Conservation (phyloP, 352 stramenopile genomes). For the Phytophthora nicotianae region DNA sequence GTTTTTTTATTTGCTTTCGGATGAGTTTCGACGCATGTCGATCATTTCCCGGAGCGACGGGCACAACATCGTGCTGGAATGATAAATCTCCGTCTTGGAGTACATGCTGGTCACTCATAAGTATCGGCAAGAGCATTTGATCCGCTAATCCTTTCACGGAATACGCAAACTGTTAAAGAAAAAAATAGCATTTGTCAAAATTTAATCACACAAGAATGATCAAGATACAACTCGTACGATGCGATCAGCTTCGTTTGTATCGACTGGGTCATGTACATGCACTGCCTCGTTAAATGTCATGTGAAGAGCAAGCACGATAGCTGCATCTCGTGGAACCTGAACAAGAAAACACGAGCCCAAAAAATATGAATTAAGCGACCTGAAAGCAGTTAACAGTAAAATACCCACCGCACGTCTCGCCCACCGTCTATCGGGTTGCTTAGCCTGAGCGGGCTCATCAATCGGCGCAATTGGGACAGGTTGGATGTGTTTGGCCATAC, state of each 20-base stretch:
- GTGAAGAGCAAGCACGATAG: slow-evolving; percentile 13
- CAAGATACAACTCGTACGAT: slow-evolving; percentile 14
- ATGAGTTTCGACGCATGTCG: slow-evolving; percentile 31
- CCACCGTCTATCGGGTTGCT: slow-evolving; percentile 6
- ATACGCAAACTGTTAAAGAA: slow-evolving; percentile 17
- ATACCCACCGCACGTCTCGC: slow-evolving; percentile 14
- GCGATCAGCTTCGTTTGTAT: slow-evolving; percentile 19
- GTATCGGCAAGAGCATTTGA: slow-evolving; percentile 29
- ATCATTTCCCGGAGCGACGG: slow-evolving; percentile 17
- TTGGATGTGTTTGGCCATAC: slow-evolving; percentile 18
- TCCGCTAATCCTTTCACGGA: slow-evolving; percentile 25
- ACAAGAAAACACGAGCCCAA: too few relatives aligned
- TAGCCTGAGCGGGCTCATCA: slow-evolving; percentile 7
- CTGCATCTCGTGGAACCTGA: slow-evolving; percentile 21
- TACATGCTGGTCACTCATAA: slow-evolving; percentile 14
- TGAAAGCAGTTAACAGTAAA: background rate
- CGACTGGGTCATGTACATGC: slow-evolving; percentile 27
- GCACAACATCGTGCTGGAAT: slow-evolving; percentile 25
- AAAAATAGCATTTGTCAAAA: too few relatives aligned
- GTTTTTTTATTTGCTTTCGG: slow-evolving; percentile 29
- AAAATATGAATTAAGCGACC: background rate
- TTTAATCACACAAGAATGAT: background rate
- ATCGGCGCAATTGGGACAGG: background rate
- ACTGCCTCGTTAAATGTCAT: slow-evolving; percentile 8
- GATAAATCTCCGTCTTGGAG: slow-evolving; percentile 19